These are phyloP conservation scores for Beauveria medogensis DNA, from an alignment of 2,329 filamentous ascomycete species.

Conservation along the genomic window DNA sequence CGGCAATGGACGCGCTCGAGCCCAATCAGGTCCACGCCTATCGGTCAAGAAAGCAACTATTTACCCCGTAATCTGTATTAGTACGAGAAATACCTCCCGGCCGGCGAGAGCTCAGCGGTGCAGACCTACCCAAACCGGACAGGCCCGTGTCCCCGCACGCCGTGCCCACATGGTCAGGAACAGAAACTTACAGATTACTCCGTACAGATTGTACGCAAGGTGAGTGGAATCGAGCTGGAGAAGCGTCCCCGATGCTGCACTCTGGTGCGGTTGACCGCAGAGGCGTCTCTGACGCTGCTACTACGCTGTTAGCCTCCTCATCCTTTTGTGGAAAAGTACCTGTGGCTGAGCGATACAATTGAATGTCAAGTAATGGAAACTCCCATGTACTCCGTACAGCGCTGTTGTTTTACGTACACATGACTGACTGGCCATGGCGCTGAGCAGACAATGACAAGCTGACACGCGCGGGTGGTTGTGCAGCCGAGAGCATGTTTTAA, in stretches of 20 bases:
- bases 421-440: neutral
- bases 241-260: neutral
- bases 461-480: neutral
- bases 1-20: too few species aligned
- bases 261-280: neutral
- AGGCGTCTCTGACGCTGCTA: too few species aligned
- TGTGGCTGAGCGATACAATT: too few species aligned
- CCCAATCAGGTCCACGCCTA: too few species aligned
- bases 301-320: too few species aligned
- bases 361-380: neutral
- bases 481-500: neutral
- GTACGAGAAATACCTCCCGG: neutral
- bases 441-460: neutral
- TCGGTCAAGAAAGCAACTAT: neutral
- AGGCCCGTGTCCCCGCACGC: neutral
- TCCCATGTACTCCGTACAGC: too few species aligned
- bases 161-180: slow-evolving; percentile 4
- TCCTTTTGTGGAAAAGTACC: too few species aligned
- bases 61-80: too few species aligned
- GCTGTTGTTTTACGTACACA: neutral
- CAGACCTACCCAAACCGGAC: neutral
- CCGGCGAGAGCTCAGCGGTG: neutral
- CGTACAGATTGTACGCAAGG: too few species aligned
- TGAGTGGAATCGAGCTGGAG: neutral
- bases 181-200: neutral